A percentile compares a stretch with the other conserved stretches of the same genome.
phyloP scores from a whole-genome alignment of 306 rosid genomes.

The Gillenia trifoliata region DNA sequence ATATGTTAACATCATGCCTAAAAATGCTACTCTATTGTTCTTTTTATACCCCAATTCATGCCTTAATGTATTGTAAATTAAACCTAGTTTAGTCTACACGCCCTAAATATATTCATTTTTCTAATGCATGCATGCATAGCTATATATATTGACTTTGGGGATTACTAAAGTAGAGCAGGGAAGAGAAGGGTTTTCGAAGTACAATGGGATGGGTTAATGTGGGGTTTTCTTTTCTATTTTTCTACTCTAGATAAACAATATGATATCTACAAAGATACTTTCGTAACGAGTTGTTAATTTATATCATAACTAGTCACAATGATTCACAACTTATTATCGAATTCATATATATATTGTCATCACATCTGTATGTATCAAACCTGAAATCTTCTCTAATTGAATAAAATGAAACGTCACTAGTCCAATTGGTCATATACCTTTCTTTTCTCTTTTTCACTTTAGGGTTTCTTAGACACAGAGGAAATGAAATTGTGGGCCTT shows the following conservation, averaged over 20 bases:
- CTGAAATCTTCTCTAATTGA: no score
- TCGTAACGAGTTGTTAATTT: no score
- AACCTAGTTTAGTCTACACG: background rate
- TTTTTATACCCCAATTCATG: background rate
- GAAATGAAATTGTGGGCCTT: conserved; percentile 8
- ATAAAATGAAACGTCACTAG: background rate
- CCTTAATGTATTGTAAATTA: background rate
- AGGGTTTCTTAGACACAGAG: background rate
- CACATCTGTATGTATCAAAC: no score
- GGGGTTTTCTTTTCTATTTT: background rate
- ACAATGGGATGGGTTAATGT: background rate
- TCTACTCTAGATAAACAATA: background rate
- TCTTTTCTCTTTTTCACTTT: background rate
- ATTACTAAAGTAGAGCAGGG: no score
- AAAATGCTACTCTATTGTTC: background rate
- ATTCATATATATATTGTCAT: no score
- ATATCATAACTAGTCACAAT: no score
- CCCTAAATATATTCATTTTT: background rate
- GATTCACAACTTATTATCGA: background rate
- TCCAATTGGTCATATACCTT: background rate
- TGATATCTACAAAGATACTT: background rate
- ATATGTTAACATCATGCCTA: background rate
- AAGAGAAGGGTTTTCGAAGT: background rate
- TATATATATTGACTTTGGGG: background rate
- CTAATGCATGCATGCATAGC: background rate